Conservation (phyloP, 441 rosid species). For the Pelargonium cotyledonis region DNA sequence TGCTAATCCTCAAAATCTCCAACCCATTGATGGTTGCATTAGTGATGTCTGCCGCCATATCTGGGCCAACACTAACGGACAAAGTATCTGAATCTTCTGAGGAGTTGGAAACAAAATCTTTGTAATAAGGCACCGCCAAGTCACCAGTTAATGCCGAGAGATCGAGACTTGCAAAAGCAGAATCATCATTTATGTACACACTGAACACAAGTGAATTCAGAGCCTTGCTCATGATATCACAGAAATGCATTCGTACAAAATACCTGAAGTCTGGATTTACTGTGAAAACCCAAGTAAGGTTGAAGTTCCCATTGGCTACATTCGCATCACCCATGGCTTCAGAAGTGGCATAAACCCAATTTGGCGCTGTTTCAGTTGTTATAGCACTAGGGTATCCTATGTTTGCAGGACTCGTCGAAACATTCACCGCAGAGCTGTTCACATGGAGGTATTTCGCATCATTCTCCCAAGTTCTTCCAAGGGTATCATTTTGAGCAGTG, state of each 20-base stretch:
- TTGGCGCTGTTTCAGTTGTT: slow-evolving; percentile 72
- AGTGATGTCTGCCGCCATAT: slow-evolving; percentile 40
- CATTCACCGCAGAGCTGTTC: slow-evolving; percentile 66
- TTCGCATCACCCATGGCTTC: slow-evolving; percentile 79
- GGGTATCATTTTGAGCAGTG: slow-evolving; percentile 75
- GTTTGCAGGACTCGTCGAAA: slow-evolving; percentile 55
- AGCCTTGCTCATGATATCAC: slow-evolving; percentile 68
- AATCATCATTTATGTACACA: slow-evolving; percentile 69
- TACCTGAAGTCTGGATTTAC: slow-evolving; percentile 68
- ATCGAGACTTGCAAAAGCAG: slow-evolving; percentile 63
- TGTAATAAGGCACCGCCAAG: slow-evolving; percentile 57
- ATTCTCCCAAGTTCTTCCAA: slow-evolving; percentile 87
- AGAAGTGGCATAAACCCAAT: slow-evolving; percentile 82
- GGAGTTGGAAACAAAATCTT: slow-evolving; percentile 63
- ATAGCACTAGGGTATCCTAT: slow-evolving; percentile 43
- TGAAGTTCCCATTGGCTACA: slow-evolving; percentile 60
- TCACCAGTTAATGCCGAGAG: slow-evolving; percentile 50
- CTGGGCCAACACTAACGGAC: slow-evolving; percentile 90
- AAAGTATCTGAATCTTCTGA: slow-evolving; percentile 43
- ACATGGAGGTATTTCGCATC: slow-evolving; percentile 71
- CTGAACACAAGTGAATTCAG: slow-evolving; percentile 70
- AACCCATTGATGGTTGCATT: slow-evolving; percentile 78
- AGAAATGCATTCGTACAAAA: slow-evolving; percentile 81
- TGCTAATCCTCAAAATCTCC: slow-evolving; percentile 85
- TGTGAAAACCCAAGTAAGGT: slow-evolving; percentile 75